phyloP scores from a whole-genome alignment of 2,329 filamentous ascomycete genomes.

The Magnaporthiopsis rhizophila region DNA sequence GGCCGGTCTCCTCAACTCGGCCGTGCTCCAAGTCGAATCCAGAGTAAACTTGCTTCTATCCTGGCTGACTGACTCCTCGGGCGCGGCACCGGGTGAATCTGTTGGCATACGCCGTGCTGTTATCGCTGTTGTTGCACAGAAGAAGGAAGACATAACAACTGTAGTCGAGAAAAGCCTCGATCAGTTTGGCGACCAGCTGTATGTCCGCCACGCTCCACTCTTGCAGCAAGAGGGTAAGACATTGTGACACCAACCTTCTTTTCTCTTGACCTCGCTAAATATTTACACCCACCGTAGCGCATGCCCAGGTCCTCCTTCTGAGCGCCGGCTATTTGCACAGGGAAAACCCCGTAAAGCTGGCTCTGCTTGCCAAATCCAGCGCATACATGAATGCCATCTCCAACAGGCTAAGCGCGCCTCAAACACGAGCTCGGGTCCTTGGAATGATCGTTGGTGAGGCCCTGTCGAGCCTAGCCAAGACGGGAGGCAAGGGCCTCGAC shows the following conservation, averaged over 20 bases:
- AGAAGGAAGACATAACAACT: conserved; percentile 40
- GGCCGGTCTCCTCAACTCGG: conserved; percentile 44
- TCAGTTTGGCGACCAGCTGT: conserved; percentile 78
- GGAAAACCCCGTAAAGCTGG: conserved; percentile 55
- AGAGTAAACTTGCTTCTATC: conserved; percentile 47
- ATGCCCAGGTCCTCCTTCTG: conserved; percentile 72
- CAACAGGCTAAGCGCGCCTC: conserved; percentile 73
- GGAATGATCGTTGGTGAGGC: conserved; percentile 83
- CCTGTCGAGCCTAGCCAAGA: conserved; percentile 54
- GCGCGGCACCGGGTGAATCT: conserved; percentile 55
- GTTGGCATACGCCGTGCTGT: conserved; percentile 61
- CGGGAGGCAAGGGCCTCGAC: conserved; percentile 64
- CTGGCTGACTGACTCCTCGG: conserved; percentile 59
- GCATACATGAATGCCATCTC: conserved; percentile 73
- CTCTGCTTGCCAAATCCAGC: conserved; percentile 61
- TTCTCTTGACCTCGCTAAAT: conserved; percentile 15
- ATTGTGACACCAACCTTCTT: too few species aligned
- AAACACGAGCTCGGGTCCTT: conserved; percentile 67
- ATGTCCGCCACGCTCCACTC: conserved; percentile 77
- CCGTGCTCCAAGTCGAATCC: conserved; percentile 39
- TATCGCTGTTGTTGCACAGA: conserved; percentile 46
- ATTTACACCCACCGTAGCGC: conserved; percentile 42
- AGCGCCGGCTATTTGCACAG: conserved; percentile 69
- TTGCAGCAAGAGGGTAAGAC: conserved; percentile 77
- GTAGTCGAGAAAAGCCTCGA: conserved; percentile 61